phyloP scores from a whole-genome alignment of 257 asterid genomes.

The Nicotiana obtusifolia region DNA sequence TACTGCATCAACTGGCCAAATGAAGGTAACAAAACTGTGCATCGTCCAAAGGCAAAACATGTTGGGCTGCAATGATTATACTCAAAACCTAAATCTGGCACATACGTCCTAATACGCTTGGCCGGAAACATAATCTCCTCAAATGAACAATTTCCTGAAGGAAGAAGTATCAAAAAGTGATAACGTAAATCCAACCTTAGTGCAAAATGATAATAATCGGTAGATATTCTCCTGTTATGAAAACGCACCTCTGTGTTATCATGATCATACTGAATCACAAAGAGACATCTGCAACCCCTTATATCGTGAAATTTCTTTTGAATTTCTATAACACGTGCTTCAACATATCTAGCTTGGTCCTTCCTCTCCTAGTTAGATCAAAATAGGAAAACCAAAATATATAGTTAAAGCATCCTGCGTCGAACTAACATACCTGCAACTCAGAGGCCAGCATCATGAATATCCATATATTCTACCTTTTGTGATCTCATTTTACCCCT shows the following conservation, averaged over 20 bases:
- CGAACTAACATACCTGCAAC: not conserved
- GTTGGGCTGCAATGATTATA: not conserved
- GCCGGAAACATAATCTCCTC: slow-evolving; percentile 78
- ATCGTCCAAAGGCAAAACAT: not conserved
- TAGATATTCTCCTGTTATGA: not conserved
- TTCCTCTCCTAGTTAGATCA: slow-evolving; percentile 51
- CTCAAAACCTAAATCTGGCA: slow-evolving; percentile 9
- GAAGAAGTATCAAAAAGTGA: not conserved
- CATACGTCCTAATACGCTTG: slow-evolving; percentile 27
- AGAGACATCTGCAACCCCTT: slow-evolving; percentile 95
- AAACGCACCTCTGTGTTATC: slow-evolving; percentile 54
- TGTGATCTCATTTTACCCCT: slow-evolving; percentile 1
- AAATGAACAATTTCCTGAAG: slow-evolving; percentile 71
- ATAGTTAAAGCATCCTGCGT: not conserved
- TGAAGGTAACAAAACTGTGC: not conserved
- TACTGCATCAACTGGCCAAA: not conserved
- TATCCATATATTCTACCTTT: not conserved
- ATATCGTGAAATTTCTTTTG: slow-evolving; percentile 79
- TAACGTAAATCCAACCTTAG: not conserved
- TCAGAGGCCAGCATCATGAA: not conserved
- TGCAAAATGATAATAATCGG: not conserved
- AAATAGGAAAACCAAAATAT: not conserved
- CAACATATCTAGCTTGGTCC: slow-evolving; percentile 71
- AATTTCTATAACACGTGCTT: slow-evolving; percentile 62
- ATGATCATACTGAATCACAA: slow-evolving; percentile 60